Evolutionary conservation across 345 rosid genomes (phyloP).

Genomic region (Conringia planisiliqua): DNA sequence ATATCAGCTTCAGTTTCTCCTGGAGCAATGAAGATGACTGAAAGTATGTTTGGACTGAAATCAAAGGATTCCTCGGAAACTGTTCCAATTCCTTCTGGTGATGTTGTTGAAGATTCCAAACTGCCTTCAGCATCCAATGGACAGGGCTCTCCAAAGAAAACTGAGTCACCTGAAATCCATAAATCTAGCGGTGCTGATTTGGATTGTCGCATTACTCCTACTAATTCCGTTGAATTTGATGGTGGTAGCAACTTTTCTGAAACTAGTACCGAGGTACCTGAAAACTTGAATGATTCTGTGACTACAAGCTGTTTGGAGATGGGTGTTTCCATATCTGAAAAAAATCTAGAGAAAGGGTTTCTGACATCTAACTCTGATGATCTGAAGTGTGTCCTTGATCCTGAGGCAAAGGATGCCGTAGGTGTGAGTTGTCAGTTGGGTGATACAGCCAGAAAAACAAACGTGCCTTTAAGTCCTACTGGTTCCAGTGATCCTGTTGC

Average conservation of each 20-base stretch:
- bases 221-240: neutral
- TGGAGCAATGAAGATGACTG: conserved; percentile 1
- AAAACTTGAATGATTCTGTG: conserved; percentile 10
- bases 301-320: conserved; percentile 9
- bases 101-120: conserved; percentile 12
- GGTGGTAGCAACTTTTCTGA: conserved; percentile 19
- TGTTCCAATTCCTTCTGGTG: neutral
- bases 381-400: conserved; percentile 1
- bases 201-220: neutral
- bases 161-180: neutral
- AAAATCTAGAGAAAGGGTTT: neutral
- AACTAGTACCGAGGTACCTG: conserved; percentile 2
- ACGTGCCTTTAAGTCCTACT: neutral
- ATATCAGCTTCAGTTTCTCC: conserved; percentile 2
- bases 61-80: neutral
- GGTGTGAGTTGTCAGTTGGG: neutral
- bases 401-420: conserved; percentile 1
- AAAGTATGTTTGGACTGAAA: conserved; percentile 1
- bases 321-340: conserved; percentile 12
- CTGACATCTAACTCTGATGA: neutral
- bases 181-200: conserved; percentile 18
- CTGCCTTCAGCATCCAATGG: neutral
- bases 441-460: conserved; percentile 4
- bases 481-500: neutral
- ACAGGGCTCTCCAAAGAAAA: conserved; percentile 8